A percentile compares a stretch with the other conserved stretches of the same genome.
These are phyloP conservation scores for Mangifera indica DNA, from an alignment of 345 rosid genomes.

Conservation along the genomic window DNA sequence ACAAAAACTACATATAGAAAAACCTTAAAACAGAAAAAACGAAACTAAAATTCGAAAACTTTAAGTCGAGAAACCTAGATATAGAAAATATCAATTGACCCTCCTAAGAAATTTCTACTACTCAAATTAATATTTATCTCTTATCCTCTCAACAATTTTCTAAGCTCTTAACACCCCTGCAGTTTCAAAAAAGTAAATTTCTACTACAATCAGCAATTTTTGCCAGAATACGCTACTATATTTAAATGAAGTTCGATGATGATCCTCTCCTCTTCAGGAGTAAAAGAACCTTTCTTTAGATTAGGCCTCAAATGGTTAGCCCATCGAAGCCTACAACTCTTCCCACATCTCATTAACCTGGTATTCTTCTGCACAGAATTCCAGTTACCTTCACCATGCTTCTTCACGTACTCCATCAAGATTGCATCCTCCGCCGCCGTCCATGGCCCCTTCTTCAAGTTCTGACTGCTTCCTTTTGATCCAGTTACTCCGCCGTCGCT, in stretches of 20 bases:
- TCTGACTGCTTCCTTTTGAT: conserved; percentile 15
- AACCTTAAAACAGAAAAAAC: too few species aligned
- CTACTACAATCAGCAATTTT: too few species aligned
- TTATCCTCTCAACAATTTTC: too few species aligned
- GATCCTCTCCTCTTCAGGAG: conserved; percentile 63
- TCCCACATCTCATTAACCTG: conserved; percentile 77
- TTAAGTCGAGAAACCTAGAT: too few species aligned
- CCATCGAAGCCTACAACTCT: conserved; percentile 91
- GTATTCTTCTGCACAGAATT: conserved; percentile 70
- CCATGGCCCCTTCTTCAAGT: conserved; percentile 90
- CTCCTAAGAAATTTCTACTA: too few species aligned
- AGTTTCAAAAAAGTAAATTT: too few species aligned
- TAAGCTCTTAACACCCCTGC: too few species aligned
- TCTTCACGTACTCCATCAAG: conserved; percentile 65
- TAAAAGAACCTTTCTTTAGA: conserved; percentile 72
- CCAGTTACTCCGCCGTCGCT: not conserved
- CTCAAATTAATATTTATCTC: too few species aligned
- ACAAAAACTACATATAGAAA: too few species aligned
- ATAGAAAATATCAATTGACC: too few species aligned
- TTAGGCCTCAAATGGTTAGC: conserved; percentile 86
- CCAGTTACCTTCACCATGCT: conserved; percentile 85
- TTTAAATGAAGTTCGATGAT: conserved; percentile 84
- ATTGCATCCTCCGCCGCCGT: conserved; percentile 69
- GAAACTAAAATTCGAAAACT: too few species aligned
- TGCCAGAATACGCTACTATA: too few species aligned